Evolutionary conservation across 1,284 basidiomycete genomes (phyloP).

Genomic region (Trametes polyzona): DNA sequence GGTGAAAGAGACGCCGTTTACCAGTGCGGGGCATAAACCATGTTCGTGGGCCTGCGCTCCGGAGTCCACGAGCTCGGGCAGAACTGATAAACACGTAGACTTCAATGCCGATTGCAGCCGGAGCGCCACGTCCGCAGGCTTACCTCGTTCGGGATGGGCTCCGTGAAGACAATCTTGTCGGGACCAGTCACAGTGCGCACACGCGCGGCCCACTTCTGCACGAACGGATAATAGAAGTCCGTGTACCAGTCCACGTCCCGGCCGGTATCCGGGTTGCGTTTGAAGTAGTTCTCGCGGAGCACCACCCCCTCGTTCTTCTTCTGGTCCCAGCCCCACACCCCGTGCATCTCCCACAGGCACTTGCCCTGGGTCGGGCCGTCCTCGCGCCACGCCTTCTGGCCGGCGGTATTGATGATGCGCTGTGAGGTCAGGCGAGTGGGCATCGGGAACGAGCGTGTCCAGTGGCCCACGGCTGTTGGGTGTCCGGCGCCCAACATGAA

Average conservation of each 20-base stretch:
- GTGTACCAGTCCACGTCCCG: conserved; percentile 81
- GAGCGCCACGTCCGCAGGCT: conserved; percentile 14
- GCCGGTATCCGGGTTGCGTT: conserved; percentile 63
- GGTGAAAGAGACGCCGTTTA: conserved; percentile 37
- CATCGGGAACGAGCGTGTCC: conserved; percentile 83
- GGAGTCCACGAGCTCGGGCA: conserved; percentile 78
- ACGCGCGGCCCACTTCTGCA: conserved; percentile 72
- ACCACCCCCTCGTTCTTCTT: conserved; percentile 73
- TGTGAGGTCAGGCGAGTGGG: conserved; percentile 71
- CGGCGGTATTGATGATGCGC: conserved; percentile 58
- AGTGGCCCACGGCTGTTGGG: conserved; percentile 72
- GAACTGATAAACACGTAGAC: conserved; percentile 49
- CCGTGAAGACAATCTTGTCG: conserved; percentile 78
- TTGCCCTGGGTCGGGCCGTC: conserved; percentile 72
- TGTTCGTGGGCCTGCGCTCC: conserved; percentile 65
- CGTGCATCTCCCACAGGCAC: conserved; percentile 91
- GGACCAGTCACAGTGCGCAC: conserved; percentile 53
- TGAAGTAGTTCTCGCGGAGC: conserved; percentile 87
- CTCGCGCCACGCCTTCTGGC: conserved; percentile 66
- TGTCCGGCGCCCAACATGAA: conserved; percentile 85
- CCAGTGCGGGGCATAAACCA: conserved; percentile 94
- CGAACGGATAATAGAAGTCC: conserved; percentile 87
- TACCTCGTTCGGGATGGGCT: conserved; percentile 92
- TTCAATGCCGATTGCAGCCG: neutral
- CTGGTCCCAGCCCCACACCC: conserved; percentile 91